A percentile compares a stretch with the other conserved stretches of the same genome.
Conservation (phyloP, 2,329 filamentous ascomycete genomes). For the Penicillium vulpinum region DNA sequence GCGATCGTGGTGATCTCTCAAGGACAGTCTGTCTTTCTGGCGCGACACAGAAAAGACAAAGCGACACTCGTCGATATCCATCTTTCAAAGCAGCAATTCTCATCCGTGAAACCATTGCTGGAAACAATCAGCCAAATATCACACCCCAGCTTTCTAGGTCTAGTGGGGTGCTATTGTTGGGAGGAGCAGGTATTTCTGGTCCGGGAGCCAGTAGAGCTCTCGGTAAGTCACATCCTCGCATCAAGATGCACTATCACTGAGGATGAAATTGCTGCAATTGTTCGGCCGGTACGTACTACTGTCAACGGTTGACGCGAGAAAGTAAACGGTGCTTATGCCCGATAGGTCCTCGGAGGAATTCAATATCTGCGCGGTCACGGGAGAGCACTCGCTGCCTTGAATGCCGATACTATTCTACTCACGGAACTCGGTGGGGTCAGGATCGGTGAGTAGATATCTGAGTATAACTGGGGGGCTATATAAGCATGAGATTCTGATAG, state of each 20-base stretch:
- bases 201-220: constrained; percentile 4
- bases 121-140: neutral
- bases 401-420: neutral
- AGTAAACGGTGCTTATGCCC: neutral
- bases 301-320: neutral
- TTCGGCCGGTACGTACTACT: neutral
- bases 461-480: neutral
- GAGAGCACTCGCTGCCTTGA: neutral
- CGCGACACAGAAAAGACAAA: neutral
- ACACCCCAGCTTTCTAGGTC: neutral
- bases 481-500: neutral
- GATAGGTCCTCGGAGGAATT: constrained; percentile 10
- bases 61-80: neutral
- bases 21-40: neutral
- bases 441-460: neutral
- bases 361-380: constrained; percentile 1
- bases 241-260: neutral
- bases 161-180: neutral
- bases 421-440: neutral
- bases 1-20: neutral
- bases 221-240: neutral
- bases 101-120: neutral
- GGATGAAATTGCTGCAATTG: neutral
- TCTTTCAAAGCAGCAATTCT: neutral
- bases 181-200: neutral